Conservation (phyloP, 2,329 filamentous ascomycete genomes). For the Sclerotiophoma versabilis region DNA sequence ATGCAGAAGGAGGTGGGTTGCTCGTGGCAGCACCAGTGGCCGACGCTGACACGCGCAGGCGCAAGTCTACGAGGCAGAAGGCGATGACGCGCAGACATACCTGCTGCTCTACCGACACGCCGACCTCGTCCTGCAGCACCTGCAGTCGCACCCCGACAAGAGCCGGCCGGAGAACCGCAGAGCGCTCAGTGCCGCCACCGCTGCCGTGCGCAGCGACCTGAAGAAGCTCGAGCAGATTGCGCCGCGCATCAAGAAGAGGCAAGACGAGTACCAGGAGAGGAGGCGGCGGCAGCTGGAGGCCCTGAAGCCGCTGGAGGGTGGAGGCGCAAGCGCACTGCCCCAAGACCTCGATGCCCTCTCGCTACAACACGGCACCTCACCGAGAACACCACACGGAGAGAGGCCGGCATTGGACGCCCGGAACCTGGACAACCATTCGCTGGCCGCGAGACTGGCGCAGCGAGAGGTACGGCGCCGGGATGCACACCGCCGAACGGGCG, state of each 20-base stretch:
- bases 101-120: conserved; percentile 91
- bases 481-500: conserved; percentile 53
- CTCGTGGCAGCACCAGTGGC: background rate
- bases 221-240: conserved; percentile 78
- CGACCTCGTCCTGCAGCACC: conserved; percentile 77
- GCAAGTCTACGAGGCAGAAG: conserved; percentile 82
- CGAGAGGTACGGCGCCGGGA: conserved; percentile 30
- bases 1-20: conserved; percentile 78
- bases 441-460: conserved; percentile 38
- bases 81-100: conserved; percentile 87
- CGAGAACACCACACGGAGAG: conserved; percentile 33
- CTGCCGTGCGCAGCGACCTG: conserved; percentile 69
- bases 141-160: conserved; percentile 78
- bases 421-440: conserved; percentile 25
- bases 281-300: conserved; percentile 35
- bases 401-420: conserved; percentile 11
- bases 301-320: conserved; percentile 36
- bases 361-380: conserved; percentile 19
- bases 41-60: conserved; percentile 63
- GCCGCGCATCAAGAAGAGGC: conserved; percentile 75
- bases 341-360: conserved; percentile 32
- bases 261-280: conserved; percentile 58
- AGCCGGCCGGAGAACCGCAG: conserved; percentile 67
- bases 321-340: conserved; percentile 17
- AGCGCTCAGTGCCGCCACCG: conserved; percentile 64